Evolutionary conservation across 352 stramenopile species (phyloP).

Genomic region (Phytophthora colocasiae): DNA sequence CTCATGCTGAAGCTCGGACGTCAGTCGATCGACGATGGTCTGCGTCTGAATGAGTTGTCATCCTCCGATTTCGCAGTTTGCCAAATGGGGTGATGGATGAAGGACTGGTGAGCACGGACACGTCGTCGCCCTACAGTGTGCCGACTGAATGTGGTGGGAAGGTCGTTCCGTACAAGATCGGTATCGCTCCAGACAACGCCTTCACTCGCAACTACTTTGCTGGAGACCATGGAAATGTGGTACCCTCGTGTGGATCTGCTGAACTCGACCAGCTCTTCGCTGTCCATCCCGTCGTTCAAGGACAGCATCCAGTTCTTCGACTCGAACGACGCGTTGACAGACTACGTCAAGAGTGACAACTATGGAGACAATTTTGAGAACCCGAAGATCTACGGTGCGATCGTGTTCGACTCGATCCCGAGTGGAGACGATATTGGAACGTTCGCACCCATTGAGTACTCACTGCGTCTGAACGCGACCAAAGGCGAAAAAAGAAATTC

Average conservation of each 20-base stretch:
- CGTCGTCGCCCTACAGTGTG: slow-evolving; percentile 38
- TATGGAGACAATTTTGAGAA: slow-evolving; percentile 37
- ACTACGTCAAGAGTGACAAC: slow-evolving; percentile 51
- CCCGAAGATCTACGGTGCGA: slow-evolving; percentile 54
- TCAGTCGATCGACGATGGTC: slow-evolving; percentile 45
- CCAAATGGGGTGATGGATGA: slow-evolving; percentile 29
- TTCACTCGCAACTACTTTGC: slow-evolving; percentile 71
- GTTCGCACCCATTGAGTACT: slow-evolving; percentile 64
- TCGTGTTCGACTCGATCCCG: slow-evolving; percentile 59
- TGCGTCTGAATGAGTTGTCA: slow-evolving; percentile 52
- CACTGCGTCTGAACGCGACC: slow-evolving; percentile 25
- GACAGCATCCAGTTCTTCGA: slow-evolving; percentile 64
- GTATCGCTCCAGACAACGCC: slow-evolving; percentile 48
- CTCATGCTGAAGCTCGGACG: slow-evolving; percentile 53
- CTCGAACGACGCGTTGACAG: slow-evolving; percentile 42
- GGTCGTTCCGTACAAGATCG: slow-evolving; percentile 66
- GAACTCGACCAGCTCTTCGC: slow-evolving; percentile 24
- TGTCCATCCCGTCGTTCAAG: slow-evolving; percentile 49
- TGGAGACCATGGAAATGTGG: slow-evolving; percentile 51
- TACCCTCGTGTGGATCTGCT: slow-evolving; percentile 56
- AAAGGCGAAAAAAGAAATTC: slow-evolving; percentile 5
- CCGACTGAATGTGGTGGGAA: slow-evolving; percentile 41
- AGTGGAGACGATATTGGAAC: slow-evolving; percentile 40
- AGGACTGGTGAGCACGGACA: slow-evolving; percentile 45
- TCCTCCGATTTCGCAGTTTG: slow-evolving; percentile 34